Base-by-base conservation (phyloP, 1,284 basidiomycete species). In the Violaceomyces palustris region DNA sequence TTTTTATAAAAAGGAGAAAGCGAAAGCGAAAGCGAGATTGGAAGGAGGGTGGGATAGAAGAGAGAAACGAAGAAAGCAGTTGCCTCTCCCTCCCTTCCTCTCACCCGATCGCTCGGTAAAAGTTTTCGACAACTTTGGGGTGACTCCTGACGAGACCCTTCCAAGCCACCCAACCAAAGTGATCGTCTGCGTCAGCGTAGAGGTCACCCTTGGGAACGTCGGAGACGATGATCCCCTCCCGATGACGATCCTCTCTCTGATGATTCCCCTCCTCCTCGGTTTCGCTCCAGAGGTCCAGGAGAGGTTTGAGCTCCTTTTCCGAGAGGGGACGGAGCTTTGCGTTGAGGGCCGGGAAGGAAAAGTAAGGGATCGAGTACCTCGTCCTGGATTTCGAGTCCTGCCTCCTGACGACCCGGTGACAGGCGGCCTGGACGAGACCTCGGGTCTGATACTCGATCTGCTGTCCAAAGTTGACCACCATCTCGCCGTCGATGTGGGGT, bases 401-500 rank as follows among this genome's bases (percentile, higher is more conserved):
- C 9, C 53, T 36, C 6, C 50, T 50, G 4, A 56, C 30, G 7
- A 69, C 67, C 4, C 67, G 52, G 21, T 67, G 67, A 3, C 64
- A 62, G 6, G 67, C 67, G 14, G 64, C 57, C 24, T 57, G 55
- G 10, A 69, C 49, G 29, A 60, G 51, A 21, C 64, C 59, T 25
- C 46, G 44, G 23, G 54, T 56, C 3, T 67, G 39, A 18, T 45
- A 42, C 31, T 69, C 67, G 17, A 69, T 46, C 29, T 69, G 67
- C 36, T 69, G 67, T n/a, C 67, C 67, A 31, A 64, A 62, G 33
- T 69, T 69, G 52, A 67, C 61, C 29, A 69, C 50, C 24, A 61
- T 54, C 17, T 37, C 31, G 22, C 41, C 32, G 12, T 45, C 30
- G 5, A 54, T 39, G 44, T 54, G 48, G 0, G 61, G 64, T 7